Percentiles rank a stretch among this genome's conserved stretches.
These are phyloP conservation scores for Mycena amicta DNA, from an alignment of 768 basidiomycete species.

Conservation along the genomic window DNA sequence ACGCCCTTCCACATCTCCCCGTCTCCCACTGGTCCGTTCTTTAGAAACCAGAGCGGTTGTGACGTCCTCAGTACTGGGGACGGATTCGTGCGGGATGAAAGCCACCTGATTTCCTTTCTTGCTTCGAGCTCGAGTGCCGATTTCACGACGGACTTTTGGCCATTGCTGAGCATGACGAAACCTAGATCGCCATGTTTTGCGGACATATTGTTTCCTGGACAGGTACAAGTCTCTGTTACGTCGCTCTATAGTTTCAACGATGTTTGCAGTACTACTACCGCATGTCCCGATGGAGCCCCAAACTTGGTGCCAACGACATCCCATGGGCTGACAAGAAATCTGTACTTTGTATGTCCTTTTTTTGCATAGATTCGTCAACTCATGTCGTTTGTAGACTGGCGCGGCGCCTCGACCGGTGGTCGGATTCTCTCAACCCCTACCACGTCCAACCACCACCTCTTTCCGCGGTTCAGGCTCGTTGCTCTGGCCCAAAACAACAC, in stretches of 20 bases:
- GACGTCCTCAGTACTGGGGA: neutral
- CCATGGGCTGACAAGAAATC: conserved; percentile 14
- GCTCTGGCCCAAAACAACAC: conserved; percentile 7
- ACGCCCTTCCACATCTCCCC: conserved; percentile 17
- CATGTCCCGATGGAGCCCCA: conserved; percentile 4
- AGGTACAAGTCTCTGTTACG: too few relatives aligned
- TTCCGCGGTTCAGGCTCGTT: conserved; percentile 21
- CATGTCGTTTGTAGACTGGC: conserved; percentile 15
- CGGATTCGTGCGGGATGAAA: conserved; percentile 12
- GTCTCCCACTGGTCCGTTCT: conserved; percentile 10
- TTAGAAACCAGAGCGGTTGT: conserved; percentile 20
- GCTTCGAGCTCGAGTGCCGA: conserved; percentile 19
- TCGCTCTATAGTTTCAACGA: too few relatives aligned
- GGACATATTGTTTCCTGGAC: conserved; percentile 19
- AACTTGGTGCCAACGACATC: conserved; percentile 1
- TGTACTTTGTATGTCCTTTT: conserved; percentile 12
- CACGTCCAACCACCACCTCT: conserved; percentile 18
- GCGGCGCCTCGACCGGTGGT: conserved; percentile 19
- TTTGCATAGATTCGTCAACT: neutral
- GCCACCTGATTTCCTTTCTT: conserved; percentile 4
- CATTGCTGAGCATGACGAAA: conserved; percentile 19
- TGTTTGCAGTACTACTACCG: conserved; percentile 20
- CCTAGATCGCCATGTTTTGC: conserved; percentile 22
- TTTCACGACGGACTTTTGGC: conserved; percentile 22
- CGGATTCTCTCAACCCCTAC: neutral